Base-by-base conservation (phyloP, 192 early-diverging fungal species). In the Linnemannia elongata region DNA sequence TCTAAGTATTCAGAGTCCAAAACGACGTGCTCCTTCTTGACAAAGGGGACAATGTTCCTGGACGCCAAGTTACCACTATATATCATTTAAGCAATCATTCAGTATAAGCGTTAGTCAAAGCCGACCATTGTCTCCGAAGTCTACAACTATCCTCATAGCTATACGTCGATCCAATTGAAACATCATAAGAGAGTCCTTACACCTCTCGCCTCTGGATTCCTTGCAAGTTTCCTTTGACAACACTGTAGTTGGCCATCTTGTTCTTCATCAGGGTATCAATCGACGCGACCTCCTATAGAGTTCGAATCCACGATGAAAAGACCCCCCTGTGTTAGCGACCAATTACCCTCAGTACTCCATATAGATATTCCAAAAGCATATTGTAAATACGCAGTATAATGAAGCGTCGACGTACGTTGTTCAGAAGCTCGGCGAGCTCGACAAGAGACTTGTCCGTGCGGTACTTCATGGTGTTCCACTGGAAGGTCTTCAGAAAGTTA, bases 391-490 rank as follows among this genome's bases (percentile, higher is more conserved):
- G 18, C 49, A 52, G 49, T 22, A 22, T 17, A 15, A 27, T 39
- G 44, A 30, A 20, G 27, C 27, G 22, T 17, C 22, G 30, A 79
- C 79, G 77, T 89, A 96, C 94, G 80, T 97, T 95, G 36, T 93
- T 90, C 54, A 99, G 93, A 80, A 94, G 88, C 42, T 94, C 92
- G 0, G 95, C 89, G 35, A 98, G 92, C 83, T 99, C 99, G 70
- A 93, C 90, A 81, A 99, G 89, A 10, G 96, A 93, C 89, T 97
- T 97, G 89, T 99, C 99, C 3, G 94, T 94, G 63, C 99, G 91
- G 88, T 98, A 99, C 89, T 98, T 99, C 94, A 98, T 95, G 24
- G 94, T 96, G 88, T 99, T 97, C 99, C 99, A 99, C 77, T 95
- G 91, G 83, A 99, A 99, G 35, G 92, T 90, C 76, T 93, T 93